Conservation (phyloP, 495 filamentous ascomycete genomes). For the Penicillium coffeae region DNA sequence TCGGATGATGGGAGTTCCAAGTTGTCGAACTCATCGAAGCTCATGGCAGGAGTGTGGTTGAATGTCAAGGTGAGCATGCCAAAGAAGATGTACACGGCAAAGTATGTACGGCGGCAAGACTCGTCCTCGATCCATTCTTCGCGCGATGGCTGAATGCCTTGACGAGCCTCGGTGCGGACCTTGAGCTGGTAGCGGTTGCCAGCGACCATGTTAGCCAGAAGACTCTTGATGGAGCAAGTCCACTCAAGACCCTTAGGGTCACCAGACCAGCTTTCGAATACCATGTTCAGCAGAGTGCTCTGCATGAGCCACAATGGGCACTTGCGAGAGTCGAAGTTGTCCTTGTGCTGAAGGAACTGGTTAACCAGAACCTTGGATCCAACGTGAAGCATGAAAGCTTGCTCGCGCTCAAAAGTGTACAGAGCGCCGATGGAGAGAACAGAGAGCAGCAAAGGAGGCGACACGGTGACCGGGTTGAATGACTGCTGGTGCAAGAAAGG, state of each 20-base stretch:
- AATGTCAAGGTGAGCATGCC: slow-evolving; percentile 92
- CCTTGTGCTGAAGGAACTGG: slow-evolving; percentile 95
- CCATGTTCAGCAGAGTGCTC: slow-evolving; percentile 93
- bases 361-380: slow-evolving; percentile 95
- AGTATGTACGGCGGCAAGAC: slow-evolving; percentile 93
- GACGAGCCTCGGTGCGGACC: slow-evolving; percentile 82
- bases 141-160: slow-evolving; percentile 68
- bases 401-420: slow-evolving; percentile 94
- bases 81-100: slow-evolving; percentile 99
- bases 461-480: slow-evolving; percentile 72
- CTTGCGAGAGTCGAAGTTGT: slow-evolving; percentile 97
- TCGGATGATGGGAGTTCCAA: slow-evolving; percentile 90
- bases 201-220: slow-evolving; percentile 96
- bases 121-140: slow-evolving; percentile 97
- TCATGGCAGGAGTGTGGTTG: slow-evolving; percentile 96
- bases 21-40: slow-evolving; percentile 95
- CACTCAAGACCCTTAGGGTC: slow-evolving; percentile 96
- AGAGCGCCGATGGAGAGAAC: slow-evolving; percentile 94
- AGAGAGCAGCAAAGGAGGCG: slow-evolving; percentile 79
- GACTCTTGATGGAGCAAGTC: slow-evolving; percentile 97
- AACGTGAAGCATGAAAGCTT: slow-evolving; percentile 94
- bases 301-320: slow-evolving; percentile 98
- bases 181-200: slow-evolving; percentile 96
- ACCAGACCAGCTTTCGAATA: slow-evolving; percentile 98
- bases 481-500: slow-evolving; percentile 94